Conservation (phyloP, 1,139 yeast genomes). For the Spencermartinsiella ligniputridi region DNA sequence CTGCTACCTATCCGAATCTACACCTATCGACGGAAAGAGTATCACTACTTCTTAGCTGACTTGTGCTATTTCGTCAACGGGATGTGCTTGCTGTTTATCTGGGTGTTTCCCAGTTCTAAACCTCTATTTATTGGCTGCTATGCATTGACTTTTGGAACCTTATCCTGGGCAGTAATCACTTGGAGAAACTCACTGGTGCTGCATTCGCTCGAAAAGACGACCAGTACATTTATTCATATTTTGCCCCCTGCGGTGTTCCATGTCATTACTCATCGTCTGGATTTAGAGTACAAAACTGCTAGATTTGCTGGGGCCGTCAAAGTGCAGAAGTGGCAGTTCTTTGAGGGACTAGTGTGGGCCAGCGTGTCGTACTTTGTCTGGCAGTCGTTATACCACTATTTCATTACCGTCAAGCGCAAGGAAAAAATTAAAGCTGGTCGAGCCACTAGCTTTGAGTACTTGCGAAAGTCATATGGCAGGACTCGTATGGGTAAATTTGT, state of each 20-base stretch:
- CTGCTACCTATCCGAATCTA: constrained; percentile 83
- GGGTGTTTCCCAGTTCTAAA: constrained; percentile 75
- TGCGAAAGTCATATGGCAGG: constrained; percentile 66
- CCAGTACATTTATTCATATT: constrained; percentile 85
- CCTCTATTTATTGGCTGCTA: constrained; percentile 76
- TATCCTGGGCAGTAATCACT: constrained; percentile 90
- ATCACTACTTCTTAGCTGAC: constrained; percentile 88
- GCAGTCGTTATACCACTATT: constrained; percentile 88
- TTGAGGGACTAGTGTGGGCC: constrained; percentile 71
- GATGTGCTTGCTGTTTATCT: constrained; percentile 63
- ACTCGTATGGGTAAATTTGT: constrained; percentile 71
- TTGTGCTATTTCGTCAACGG: constrained; percentile 87
- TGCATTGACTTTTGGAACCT: constrained; percentile 81
- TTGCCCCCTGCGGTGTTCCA: constrained; percentile 88
- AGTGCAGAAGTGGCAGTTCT: constrained; percentile 63
- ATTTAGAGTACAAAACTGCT: constrained; percentile 45
- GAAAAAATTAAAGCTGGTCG: constrained; percentile 82
- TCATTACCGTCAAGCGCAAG: constrained; percentile 75
- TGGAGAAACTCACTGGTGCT: constrained; percentile 94
- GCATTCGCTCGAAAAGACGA: constrained; percentile 90
- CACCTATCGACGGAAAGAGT: constrained; percentile 72
- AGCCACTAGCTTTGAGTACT: constrained; percentile 81
- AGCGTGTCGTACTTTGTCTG: constrained; percentile 84
- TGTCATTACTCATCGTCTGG: constrained; percentile 79
- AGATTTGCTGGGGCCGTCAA: constrained; percentile 80